These are phyloP conservation scores for Bolboschoenoplectus hybrid DNA, from an alignment of 202 grass and related monocot species.

Conservation along the genomic window DNA sequence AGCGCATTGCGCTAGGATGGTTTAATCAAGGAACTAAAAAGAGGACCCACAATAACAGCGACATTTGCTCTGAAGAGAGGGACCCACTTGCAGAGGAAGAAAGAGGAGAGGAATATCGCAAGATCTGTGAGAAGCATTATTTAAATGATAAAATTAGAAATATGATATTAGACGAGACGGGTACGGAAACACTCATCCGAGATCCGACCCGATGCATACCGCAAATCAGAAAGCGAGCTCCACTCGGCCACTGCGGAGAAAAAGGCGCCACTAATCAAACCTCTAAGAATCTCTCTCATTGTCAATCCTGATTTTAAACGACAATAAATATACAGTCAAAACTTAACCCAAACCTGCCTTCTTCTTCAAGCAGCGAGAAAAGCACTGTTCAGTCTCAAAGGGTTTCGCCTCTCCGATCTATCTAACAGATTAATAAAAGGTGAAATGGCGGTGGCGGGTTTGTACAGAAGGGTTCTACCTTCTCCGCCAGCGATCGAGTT, in stretches of 20 bases:
- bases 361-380: slow-evolving; percentile 3
- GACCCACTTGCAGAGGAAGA: too few relatives aligned
- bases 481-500: slow-evolving; percentile 92
- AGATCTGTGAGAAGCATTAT: too few relatives aligned
- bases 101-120: too few relatives aligned
- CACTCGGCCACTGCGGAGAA: background rate
- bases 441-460: slow-evolving; percentile 52
- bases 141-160: too few relatives aligned
- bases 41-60: too few relatives aligned
- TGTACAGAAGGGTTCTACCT: slow-evolving; percentile 79
- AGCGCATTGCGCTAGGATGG: background rate
- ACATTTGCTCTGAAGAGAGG: too few relatives aligned
- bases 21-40: background rate
- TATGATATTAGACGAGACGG: too few relatives aligned
- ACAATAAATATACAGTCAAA: background rate
- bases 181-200: too few relatives aligned
- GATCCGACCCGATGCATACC: too few relatives aligned
- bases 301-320: background rate
- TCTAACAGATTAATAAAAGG: background rate
- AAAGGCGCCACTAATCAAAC: slow-evolving; percentile 1
- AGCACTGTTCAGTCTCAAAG: background rate
- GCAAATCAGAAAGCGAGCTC: too few relatives aligned
- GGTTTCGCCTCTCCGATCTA: background rate
- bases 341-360: background rate
- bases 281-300: background rate